A percentile compares a stretch with the other conserved stretches of the same genome.
Conservation (phyloP, 768 basidiomycete species). For the Lenzites betulinus region DNA sequence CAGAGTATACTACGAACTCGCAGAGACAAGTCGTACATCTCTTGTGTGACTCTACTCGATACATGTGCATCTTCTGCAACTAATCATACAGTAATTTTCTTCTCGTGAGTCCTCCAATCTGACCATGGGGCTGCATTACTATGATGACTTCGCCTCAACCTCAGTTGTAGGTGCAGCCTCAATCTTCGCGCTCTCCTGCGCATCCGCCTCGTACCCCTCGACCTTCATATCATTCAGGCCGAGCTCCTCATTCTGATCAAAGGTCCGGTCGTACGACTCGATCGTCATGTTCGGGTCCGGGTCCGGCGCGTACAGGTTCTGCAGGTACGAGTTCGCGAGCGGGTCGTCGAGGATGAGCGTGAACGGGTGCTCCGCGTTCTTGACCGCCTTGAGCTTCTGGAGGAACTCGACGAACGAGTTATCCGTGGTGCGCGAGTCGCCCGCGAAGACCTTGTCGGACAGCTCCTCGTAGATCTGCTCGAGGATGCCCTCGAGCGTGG, state of each 20-base stretch:
- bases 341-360: constrained; percentile 96
- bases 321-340: constrained; percentile 91
- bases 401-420: constrained; percentile 78
- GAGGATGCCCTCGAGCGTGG: constrained; percentile 93
- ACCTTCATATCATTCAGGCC: constrained; percentile 91
- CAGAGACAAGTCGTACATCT: not conserved
- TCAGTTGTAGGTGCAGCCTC: not conserved
- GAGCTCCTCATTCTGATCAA: constrained; percentile 92
- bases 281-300: constrained; percentile 91
- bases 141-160: constrained; percentile 7
- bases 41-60: not conserved
- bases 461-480: constrained; percentile 95
- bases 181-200: constrained; percentile 1
- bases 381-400: constrained; percentile 75
- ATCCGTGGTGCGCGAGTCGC: constrained; percentile 62
- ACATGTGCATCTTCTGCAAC: constrained; percentile 9
- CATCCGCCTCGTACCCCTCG: constrained; percentile 62
- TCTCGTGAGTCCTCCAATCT: not conserved
- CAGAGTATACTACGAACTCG: no score
- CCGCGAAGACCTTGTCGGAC: constrained; percentile 82
- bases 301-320: constrained; percentile 97
- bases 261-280: constrained; percentile 80
- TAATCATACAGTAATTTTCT: constrained; percentile 12
- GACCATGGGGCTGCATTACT: no score
- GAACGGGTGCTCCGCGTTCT: constrained; percentile 76